phyloP scores from a whole-genome alignment of 371 early-diverging fungal genomes.

The Phascolomyces articulosus region DNA sequence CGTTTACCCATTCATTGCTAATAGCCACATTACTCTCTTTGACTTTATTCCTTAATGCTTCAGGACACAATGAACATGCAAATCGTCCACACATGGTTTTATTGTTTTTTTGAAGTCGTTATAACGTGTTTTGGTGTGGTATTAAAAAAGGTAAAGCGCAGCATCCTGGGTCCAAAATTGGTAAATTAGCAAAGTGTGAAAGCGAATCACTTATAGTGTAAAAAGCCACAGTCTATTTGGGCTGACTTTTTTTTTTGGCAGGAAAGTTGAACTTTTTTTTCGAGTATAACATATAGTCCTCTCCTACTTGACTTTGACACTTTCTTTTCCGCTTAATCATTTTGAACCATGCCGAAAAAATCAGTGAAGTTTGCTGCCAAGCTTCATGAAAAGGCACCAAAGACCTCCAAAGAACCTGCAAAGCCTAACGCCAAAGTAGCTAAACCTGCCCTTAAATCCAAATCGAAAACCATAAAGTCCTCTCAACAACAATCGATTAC shows the following conservation, averaged over 20 bases:
- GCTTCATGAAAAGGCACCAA: neutral
- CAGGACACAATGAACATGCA: slow-evolving; percentile 32
- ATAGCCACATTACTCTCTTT: slow-evolving; percentile 32
- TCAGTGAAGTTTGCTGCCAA: neutral
- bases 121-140: too few relatives aligned
- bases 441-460: neutral
- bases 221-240: too few relatives aligned
- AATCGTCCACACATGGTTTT: slow-evolving; percentile 48
- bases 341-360: neutral
- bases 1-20: slow-evolving; percentile 39
- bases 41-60: slow-evolving; percentile 34
- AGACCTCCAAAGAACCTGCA: neutral
- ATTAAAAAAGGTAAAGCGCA: too few relatives aligned
- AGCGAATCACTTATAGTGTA: too few relatives aligned
- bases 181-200: too few relatives aligned
- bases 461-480: neutral
- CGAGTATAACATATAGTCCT: too few relatives aligned
- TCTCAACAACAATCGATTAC: neutral
- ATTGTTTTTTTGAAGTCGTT: neutral
- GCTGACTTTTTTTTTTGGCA: too few relatives aligned
- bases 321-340: neutral
- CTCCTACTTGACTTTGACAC: too few relatives aligned
- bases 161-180: too few relatives aligned
- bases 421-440: neutral
- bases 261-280: neutral